Evolutionary conservation across 495 filamentous ascomycete genomes (phyloP), one percentile per base, ranked within the genome.

Genomic region (Xylaria scruposa): DNA sequence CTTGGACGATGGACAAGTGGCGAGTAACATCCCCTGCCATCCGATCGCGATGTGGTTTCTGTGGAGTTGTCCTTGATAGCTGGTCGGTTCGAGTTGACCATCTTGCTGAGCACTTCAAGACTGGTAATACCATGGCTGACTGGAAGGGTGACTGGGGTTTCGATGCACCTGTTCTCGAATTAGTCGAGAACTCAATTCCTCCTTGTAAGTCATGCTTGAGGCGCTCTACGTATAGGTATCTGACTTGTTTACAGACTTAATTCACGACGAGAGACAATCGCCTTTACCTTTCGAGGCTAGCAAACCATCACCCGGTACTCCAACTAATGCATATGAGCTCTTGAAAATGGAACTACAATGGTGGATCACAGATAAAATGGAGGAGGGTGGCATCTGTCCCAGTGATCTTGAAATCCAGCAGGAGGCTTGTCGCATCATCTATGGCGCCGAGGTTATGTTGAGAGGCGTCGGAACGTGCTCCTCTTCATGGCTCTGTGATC

Each of bases 81-180:
- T 93, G 91, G 91, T 82, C 85, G 17, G 82, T 85, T 60, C 82
- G 91, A 59, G 83, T 86, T 0, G 88, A 92, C 69, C 91, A 93
- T 79, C 76, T 93, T 12, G 89, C 89, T 19, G 86, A 85, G 26
- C 91, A 93, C 82, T 93, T 93, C 79, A 90, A 89, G 77, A 83
- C 87, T 7, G 90, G 91, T 60, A 84, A 83, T 47, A 86, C 84
- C 71, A 93, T 93, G 91, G 84, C 82, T 40, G 87, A 91, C 75
- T 93, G 91, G 91, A 86, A 85, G 77, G 91, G 91, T 74, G 90
- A 90, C 77, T 92, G 91, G 90, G 91, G 91, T 78, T 88, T 93
- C 54, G 89, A 92, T 68, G 75, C 78, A 15, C 81, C 84, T 36
- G 85, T 90, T 21, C 82, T 89, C 75, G 84, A 85, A 69, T 82